Evolutionary conservation across 2,329 filamentous ascomycete species (phyloP).

Genomic region (Cercospora nicotianae): DNA sequence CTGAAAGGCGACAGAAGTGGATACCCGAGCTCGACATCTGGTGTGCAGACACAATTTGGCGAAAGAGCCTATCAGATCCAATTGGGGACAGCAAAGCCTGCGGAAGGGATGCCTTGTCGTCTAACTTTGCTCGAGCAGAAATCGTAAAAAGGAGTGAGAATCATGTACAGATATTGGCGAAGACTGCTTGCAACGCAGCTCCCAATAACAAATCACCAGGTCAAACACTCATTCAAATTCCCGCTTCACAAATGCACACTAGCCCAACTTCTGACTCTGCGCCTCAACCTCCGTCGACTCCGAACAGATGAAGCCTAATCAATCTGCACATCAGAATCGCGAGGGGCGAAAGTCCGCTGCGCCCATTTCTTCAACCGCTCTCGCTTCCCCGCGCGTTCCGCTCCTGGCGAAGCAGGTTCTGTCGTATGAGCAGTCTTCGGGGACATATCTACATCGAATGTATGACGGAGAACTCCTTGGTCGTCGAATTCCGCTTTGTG

Average conservation of each 20-base stretch:
- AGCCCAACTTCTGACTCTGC: background rate
- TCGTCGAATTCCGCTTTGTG: constrained; percentile 9
- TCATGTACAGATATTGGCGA: background rate
- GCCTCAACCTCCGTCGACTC: background rate
- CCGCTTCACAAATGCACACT: background rate
- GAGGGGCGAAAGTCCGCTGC: constrained; percentile 4
- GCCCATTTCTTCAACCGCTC: constrained; percentile 11
- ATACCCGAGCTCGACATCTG: constrained; percentile 32
- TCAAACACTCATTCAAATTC: background rate
- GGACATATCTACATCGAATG: background rate
- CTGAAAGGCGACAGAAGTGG: constrained; percentile 40
- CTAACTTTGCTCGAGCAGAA: constrained; percentile 19
- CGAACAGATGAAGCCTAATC: background rate
- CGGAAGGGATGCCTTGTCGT: constrained; percentile 39
- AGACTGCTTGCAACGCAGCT: background rate
- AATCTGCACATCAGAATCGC: constrained; percentile 4
- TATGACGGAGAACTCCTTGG: constrained; percentile 5
- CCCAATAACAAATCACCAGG: too few species aligned
- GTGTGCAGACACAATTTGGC: constrained; percentile 36
- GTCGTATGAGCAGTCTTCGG: background rate
- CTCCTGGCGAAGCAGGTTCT: background rate
- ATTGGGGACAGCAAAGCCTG: constrained; percentile 38
- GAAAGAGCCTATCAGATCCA: constrained; percentile 40
- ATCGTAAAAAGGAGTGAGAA: background rate
- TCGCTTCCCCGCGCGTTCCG: background rate